Evolutionary conservation across 768 basidiomycete species (phyloP).

Genomic region (Gyrodon lividus): DNA sequence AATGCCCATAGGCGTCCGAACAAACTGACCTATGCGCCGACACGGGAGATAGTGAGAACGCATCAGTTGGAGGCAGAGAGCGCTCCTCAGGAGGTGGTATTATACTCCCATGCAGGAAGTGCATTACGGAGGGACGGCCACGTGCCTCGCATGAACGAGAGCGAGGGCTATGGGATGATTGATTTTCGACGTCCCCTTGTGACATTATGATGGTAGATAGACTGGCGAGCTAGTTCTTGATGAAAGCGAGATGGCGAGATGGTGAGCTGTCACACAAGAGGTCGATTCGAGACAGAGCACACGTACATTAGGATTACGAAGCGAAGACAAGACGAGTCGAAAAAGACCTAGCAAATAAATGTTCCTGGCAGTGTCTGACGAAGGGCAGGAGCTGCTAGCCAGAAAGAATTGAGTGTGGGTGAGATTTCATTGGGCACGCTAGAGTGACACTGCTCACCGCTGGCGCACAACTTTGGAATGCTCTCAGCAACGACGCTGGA

Average conservation of each 20-base stretch:
- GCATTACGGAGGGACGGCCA: background rate
- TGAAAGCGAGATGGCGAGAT: background rate
- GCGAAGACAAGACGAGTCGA: no score
- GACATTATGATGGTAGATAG: background rate
- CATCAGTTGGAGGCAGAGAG: background rate
- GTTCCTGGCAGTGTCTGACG: no score
- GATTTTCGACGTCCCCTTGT: background rate
- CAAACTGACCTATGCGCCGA: constrained; percentile 26
- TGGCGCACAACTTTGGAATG: background rate
- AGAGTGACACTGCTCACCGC: background rate
- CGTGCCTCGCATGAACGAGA: background rate
- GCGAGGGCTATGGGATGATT: background rate
- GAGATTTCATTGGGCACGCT: background rate
- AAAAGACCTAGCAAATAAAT: background rate
- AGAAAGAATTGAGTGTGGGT: no score
- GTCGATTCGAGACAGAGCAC: no score
- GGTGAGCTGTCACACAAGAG: no score
- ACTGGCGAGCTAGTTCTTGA: background rate
- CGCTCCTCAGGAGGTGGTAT: background rate
- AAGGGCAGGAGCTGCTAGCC: no score
- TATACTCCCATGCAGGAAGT: background rate
- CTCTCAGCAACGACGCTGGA: background rate
- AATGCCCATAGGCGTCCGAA: background rate
- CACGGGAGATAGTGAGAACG: constrained; percentile 18
- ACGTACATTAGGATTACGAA: no score